A percentile compares a stretch with the other conserved stretches of the same genome.
phyloP scores from a whole-genome alignment of 371 early-diverging fungal species.

The Phascolomyces articulosus region DNA sequence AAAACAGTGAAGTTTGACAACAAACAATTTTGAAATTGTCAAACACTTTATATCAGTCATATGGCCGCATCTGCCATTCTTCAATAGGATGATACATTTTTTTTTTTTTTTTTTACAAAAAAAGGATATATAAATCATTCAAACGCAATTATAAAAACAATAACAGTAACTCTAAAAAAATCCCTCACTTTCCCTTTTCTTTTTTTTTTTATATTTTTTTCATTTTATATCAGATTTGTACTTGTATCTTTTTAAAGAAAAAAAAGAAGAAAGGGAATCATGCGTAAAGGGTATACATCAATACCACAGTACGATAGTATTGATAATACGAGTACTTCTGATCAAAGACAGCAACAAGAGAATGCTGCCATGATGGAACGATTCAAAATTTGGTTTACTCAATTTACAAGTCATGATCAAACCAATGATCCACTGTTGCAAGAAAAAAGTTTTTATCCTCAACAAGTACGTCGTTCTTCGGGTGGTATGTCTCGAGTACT shows the following conservation, averaged over 20 bases:
- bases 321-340: not conserved
- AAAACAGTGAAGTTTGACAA: not conserved
- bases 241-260: not conserved
- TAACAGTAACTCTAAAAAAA: too few species aligned
- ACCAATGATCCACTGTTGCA: not conserved
- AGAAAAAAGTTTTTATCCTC: not conserved
- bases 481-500: not conserved
- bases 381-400: constrained; percentile 6
- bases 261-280: not conserved
- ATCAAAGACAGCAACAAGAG: not conserved
- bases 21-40: not conserved
- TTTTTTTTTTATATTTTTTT: not conserved
- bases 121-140: not conserved
- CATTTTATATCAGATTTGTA: too few species aligned
- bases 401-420: not conserved
- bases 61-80: too few species aligned
- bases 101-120: too few species aligned
- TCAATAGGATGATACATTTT: too few species aligned
- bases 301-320: constrained; percentile 4
- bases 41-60: constrained; percentile 4
- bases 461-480: not conserved
- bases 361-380: constrained; percentile 6
- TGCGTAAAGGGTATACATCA: constrained; percentile 11
- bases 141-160: not conserved
- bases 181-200: not conserved